phyloP scores from a whole-genome alignment of 2,329 filamentous ascomycete genomes.

The Sporothrix pallida region DNA sequence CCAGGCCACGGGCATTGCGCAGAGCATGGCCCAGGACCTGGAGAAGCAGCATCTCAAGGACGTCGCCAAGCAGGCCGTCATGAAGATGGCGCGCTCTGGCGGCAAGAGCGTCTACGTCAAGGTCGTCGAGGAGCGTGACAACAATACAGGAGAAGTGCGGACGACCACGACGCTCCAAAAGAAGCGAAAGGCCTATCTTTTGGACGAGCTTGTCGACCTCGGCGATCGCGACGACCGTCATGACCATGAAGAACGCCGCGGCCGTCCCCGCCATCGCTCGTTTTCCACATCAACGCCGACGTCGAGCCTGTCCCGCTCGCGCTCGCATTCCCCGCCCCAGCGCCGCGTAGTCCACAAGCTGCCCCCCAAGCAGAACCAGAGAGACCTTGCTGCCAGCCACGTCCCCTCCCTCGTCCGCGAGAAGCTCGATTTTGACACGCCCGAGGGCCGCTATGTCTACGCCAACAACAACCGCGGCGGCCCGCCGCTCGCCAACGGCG shows the following conservation, averaged over 20 bases:
- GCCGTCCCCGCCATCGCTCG: background rate
- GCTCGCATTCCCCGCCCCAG: background rate
- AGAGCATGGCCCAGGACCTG: too few species aligned
- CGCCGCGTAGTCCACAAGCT: background rate
- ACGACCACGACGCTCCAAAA: background rate
- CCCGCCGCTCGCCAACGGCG: constrained; percentile 25
- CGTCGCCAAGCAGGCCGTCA: too few species aligned
- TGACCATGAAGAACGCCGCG: background rate
- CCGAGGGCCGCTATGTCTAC: constrained; percentile 30
- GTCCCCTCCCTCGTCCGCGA: background rate
- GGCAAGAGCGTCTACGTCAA: background rate
- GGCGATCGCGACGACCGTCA: background rate
- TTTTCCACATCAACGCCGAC: constrained; percentile 2
- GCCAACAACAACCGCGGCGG: background rate
- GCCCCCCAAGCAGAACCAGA: too few species aligned
- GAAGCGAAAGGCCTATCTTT: background rate
- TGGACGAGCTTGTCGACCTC: background rate
- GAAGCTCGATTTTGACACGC: constrained; percentile 14
- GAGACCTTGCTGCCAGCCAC: background rate
- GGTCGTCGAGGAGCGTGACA: background rate
- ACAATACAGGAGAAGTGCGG: too few species aligned
- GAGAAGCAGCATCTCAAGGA: too few species aligned
- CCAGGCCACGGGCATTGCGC: too few species aligned
- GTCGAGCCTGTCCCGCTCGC: background rate
- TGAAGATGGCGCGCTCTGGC: too few species aligned